Evolutionary conservation across 2,329 filamentous ascomycete genomes (phyloP), one percentile per base, ranked within the genome.

Genomic region (Coniella vitis): DNA sequence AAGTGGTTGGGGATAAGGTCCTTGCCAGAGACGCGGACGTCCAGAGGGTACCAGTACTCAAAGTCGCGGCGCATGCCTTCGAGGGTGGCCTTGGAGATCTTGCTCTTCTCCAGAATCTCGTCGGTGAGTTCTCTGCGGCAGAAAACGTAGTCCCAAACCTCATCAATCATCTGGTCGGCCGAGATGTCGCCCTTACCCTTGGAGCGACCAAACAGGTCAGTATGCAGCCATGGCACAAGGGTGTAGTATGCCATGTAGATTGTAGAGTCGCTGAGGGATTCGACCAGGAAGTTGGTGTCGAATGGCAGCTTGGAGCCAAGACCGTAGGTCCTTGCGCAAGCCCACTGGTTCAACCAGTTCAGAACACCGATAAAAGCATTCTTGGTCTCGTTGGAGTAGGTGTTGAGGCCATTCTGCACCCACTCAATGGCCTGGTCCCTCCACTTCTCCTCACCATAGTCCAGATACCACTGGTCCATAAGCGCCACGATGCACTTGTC

Each of bases 141-240:
- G 71, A 97, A 96, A 57, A 97, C 72, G 64, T 95, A 96, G 68
- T 98, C 91, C 90, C 90, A 98, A 40, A 95, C 87, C 59, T 94
- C 89, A 57, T 96, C 90, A 8, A 78, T 89, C 85, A 97, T 90
- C 68, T 96, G 89, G 50, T 93, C 87, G 1, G 89, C 73, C 38
- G 76, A 79, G 56, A 97, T 77, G 54, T 84, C 79, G 45, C 83
- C 74, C 31, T 77, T 61, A 55, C 88, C 90, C 56, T 79, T 76
- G 39, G 80, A 76, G 58, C 82, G 81, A 45, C 93, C 93, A 57
- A 89, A 97, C 53, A 93, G 82, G 59, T 97, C 93, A 45, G 79
- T 81, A 69, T 95, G 90, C 29, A 95, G 77, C 64, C 67, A 72
- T 56, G 75, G 79, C 19, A 74, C 73, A 47, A 85, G 69, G 9